Conservation (phyloP, 2,329 filamentous ascomycete species). For the Orbilia blumenaviensis region DNA sequence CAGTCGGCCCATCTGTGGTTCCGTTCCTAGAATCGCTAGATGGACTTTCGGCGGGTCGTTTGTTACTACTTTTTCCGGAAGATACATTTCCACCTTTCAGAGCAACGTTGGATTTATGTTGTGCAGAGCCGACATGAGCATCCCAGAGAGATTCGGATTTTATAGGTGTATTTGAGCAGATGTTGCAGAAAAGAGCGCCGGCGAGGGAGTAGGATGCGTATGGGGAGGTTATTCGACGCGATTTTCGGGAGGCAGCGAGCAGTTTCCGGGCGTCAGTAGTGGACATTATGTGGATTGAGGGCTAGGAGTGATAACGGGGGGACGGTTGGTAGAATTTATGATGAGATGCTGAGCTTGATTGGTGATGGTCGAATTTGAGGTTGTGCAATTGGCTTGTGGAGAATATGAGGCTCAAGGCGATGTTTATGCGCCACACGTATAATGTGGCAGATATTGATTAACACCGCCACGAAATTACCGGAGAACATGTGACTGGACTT, state of each 20-base stretch:
- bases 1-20: conserved; percentile 59
- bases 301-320: neutral
- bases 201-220: conserved; percentile 74
- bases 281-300: conserved; percentile 4
- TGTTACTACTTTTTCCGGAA: conserved; percentile 23
- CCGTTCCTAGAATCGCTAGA: conserved; percentile 67
- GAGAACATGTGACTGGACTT: too few species aligned
- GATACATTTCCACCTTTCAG: conserved; percentile 57
- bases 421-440: neutral
- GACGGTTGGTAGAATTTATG: neutral
- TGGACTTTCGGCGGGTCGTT: conserved; percentile 58
- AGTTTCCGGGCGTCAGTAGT: conserved; percentile 85
- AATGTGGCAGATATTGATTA: too few species aligned
- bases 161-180: conserved; percentile 73
- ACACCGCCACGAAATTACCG: conserved; percentile 17
- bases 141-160: conserved; percentile 65
- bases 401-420: conserved; percentile 18
- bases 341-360: conserved; percentile 35
- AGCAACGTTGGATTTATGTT: conserved; percentile 63
- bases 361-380: conserved; percentile 56
- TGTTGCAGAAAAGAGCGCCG: conserved; percentile 73
- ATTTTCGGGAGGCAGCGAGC: conserved; percentile 78
- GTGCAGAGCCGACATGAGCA: conserved; percentile 63
- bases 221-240: conserved; percentile 76
- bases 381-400: conserved; percentile 20